These are phyloP conservation scores for Crithidia brevicula DNA, from an alignment of 208 protist genomes.

Conservation along the genomic window DNA sequence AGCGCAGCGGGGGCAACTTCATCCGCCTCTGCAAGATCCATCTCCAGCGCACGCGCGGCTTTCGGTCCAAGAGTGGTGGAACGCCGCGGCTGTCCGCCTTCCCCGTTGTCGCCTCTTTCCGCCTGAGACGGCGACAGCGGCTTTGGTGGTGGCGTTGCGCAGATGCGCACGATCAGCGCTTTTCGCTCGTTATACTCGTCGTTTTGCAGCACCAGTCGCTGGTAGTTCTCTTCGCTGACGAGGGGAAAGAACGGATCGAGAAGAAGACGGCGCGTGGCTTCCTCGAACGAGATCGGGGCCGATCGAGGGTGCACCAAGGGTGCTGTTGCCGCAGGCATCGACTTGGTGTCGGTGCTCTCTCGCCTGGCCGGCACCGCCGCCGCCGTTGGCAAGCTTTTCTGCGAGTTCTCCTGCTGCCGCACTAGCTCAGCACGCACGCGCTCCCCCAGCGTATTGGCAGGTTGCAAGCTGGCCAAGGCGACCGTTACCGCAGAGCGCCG, in stretches of 20 bases:
- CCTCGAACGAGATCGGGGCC: constrained; percentile 9
- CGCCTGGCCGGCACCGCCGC: neutral
- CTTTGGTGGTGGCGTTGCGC: constrained; percentile 1
- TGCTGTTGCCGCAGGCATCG: neutral
- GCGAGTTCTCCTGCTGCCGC: constrained; percentile 17
- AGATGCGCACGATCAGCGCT: constrained; percentile 14
- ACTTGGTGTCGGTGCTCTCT: no score
- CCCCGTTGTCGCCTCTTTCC: neutral
- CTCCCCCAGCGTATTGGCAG: constrained; percentile 19
- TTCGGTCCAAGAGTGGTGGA: constrained; percentile 15
- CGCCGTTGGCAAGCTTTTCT: neutral
- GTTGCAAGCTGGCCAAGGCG: constrained; percentile 19
- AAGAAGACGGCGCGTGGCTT: constrained; percentile 35
- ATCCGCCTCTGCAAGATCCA: constrained; percentile 30
- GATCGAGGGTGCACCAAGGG: neutral
- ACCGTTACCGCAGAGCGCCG: constrained; percentile 24
- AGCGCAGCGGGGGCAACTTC: neutral
- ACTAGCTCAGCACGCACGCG: constrained; percentile 20
- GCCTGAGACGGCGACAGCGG: neutral
- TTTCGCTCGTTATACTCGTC: constrained; percentile 57
- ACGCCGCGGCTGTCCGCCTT: constrained; percentile 3
- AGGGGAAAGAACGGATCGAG: constrained; percentile 64
- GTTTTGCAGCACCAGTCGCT: constrained; percentile 64
- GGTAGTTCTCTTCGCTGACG: constrained; percentile 78
- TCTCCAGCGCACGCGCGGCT: constrained; percentile 25